Base-by-base conservation (phyloP, 2,329 filamentous ascomycete genomes). In the Lachnellula hyalina region DNA sequence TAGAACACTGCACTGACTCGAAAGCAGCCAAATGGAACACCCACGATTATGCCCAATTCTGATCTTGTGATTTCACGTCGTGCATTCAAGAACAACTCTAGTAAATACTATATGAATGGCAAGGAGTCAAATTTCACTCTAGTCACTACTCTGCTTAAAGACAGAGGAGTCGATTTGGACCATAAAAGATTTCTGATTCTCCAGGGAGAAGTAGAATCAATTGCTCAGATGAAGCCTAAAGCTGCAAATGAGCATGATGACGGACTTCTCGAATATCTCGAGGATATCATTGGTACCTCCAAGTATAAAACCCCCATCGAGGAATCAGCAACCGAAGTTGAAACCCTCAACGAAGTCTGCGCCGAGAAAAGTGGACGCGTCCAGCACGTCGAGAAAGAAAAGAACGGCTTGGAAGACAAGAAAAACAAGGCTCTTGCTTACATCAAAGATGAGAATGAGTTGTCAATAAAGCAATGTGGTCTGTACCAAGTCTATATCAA, bases 151-250 rank as follows among this genome's bases (percentile, higher is more conserved):
- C 77, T 99, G 14, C 81, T 99, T 8, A 87, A 87, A 54, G 90
- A 91, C 21, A 85, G 89, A 23, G 95, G 94, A 2, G 89, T 99
- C 15, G 94, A 99, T 74, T 79, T 99, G 21, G 94, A 99, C 67
- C 94, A 99, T 75, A 99, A 99, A 74, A 89, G 94, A 57, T 99
- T 99, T 74, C 75, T 99, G 52, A 99, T 99, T 67, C 76, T 99
- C 11, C 94, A 99, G 72, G 94, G 94, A 67, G 94, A 99, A 71
- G 94, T 99, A 56, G 94, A 99, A 71, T 96, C 93, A 0, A 99
- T 99, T 68, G 93, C 94, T 6, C 94, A 97, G 73, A 99, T 99
- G 94, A 99, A 99, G 73, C 81, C 95, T 17, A 99, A 99, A 72
- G 94, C 95, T 4, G 86, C 82, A 42, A 93, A 90, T 64, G 94